These are phyloP conservation scores for Diplocarpon rosae DNA, from an alignment of 2,329 filamentous ascomycete genomes.

Conservation along the genomic window DNA sequence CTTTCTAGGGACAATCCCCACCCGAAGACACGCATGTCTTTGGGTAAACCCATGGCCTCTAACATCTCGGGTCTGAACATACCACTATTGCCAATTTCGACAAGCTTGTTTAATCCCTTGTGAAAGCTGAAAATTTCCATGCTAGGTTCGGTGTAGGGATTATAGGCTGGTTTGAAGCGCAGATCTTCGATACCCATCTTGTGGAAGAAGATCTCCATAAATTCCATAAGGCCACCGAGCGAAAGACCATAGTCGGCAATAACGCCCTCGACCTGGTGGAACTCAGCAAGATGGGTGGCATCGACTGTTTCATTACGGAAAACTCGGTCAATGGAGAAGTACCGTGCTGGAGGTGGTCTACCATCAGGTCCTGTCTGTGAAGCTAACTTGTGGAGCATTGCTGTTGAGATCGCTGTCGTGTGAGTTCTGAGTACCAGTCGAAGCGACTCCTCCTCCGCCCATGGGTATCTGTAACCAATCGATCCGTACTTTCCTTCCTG, in stretches of 20 bases:
- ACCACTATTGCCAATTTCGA: slow-evolving; percentile 95
- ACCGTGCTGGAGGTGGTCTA: slow-evolving; percentile 60
- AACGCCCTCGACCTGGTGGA: slow-evolving; percentile 97
- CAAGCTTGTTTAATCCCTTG: slow-evolving; percentile 76
- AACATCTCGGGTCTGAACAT: slow-evolving; percentile 99
- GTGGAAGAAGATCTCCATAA: slow-evolving; percentile 90
- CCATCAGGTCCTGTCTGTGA: slow-evolving; percentile 65
- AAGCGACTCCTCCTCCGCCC: slow-evolving; percentile 76
- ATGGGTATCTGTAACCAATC: slow-evolving; percentile 92
- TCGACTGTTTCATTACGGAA: slow-evolving; percentile 98
- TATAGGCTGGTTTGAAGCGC: slow-evolving; percentile 95
- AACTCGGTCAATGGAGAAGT: slow-evolving; percentile 97
- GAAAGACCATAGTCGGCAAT: slow-evolving; percentile 94
- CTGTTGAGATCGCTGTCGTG: slow-evolving; percentile 84
- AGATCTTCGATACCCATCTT: slow-evolving; percentile 87
- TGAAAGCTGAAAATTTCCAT: slow-evolving; percentile 99
- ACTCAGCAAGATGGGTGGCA: slow-evolving; percentile 91
- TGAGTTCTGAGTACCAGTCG: slow-evolving; percentile 88
- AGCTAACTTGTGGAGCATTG: slow-evolving; percentile 83
- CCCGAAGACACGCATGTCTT: slow-evolving; percentile 85
- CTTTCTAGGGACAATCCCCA: slow-evolving; percentile 87
- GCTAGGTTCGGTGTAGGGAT: slow-evolving; percentile 87
- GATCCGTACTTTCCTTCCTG: slow-evolving; percentile 87
- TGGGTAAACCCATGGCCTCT: slow-evolving; percentile 85
- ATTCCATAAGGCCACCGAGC: slow-evolving; percentile 82